Conservation (phyloP, 2,329 filamentous ascomycete species). For the Trichoderma koningii region DNA sequence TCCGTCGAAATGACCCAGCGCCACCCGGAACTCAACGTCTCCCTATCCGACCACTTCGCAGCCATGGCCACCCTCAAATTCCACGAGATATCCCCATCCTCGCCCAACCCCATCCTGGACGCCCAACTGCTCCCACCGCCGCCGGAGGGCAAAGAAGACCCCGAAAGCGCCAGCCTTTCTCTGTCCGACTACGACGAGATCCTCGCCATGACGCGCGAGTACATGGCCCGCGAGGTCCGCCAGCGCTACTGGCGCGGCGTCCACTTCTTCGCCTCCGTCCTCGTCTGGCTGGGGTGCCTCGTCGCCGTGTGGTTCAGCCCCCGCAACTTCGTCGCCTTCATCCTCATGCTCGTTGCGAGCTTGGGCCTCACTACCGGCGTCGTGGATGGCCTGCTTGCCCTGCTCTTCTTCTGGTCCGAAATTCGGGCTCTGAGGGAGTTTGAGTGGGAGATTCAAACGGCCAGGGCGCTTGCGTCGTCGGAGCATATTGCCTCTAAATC, state of each 20-base stretch:
- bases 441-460: slow-evolving; percentile 84
- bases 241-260: slow-evolving; percentile 71
- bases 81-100: slow-evolving; percentile 39
- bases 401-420: slow-evolving; percentile 85
- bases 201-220: slow-evolving; percentile 67
- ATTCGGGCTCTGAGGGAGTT: slow-evolving; percentile 84
- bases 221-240: slow-evolving; percentile 67
- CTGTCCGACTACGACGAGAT: slow-evolving; percentile 62
- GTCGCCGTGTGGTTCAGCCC: slow-evolving; percentile 86
- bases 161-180: slow-evolving; percentile 32
- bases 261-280: slow-evolving; percentile 71
- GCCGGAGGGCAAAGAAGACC: slow-evolving; percentile 26
- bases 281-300: slow-evolving; percentile 71
- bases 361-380: slow-evolving; percentile 74
- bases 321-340: slow-evolving; percentile 73
- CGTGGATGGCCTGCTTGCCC: slow-evolving; percentile 80
- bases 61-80: slow-evolving; percentile 75
- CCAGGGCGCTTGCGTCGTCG: slow-evolving; percentile 48
- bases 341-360: slow-evolving; percentile 78
- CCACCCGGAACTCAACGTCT: slow-evolving; percentile 79
- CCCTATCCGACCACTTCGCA: slow-evolving; percentile 92
- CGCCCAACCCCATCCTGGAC: slow-evolving; percentile 34
- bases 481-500: background rate
- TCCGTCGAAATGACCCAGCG: slow-evolving; percentile 79
- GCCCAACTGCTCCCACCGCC: slow-evolving; percentile 39